These are phyloP conservation scores for Termitomyces sp. DNA, from an alignment of 1,284 basidiomycete species.

Conservation along the genomic window DNA sequence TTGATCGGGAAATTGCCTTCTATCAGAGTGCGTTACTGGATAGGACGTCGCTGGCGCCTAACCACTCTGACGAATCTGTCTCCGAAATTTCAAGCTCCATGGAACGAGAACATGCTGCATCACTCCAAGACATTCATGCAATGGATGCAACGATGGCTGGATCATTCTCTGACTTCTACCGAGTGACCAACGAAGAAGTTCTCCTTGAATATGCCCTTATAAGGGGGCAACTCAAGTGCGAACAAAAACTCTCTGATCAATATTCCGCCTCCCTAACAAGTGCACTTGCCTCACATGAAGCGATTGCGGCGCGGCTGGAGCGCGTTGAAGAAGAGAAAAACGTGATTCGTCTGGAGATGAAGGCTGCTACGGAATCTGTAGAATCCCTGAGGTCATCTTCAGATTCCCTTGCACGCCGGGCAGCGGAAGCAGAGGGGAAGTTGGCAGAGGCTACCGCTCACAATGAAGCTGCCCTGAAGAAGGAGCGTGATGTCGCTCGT, in stretches of 20 bases:
- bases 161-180: slow-evolving; percentile 29
- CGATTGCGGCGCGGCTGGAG: slow-evolving; percentile 36
- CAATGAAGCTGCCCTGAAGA: slow-evolving; percentile 35
- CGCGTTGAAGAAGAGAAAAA: slow-evolving; percentile 31
- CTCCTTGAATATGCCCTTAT: slow-evolving; percentile 24
- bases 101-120: slow-evolving; percentile 12
- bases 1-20: slow-evolving; percentile 34
- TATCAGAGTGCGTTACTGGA: slow-evolving; percentile 20
- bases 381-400: slow-evolving; percentile 22
- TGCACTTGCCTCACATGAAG: slow-evolving; percentile 33
- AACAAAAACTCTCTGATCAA: slow-evolving; percentile 29
- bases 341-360: slow-evolving; percentile 22
- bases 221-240: slow-evolving; percentile 24
- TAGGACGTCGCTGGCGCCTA: not conserved
- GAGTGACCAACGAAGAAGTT: slow-evolving; percentile 28
- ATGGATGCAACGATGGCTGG: slow-evolving; percentile 13
- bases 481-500: slow-evolving; percentile 46
- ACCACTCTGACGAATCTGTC: not conserved
- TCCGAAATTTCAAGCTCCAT: slow-evolving; percentile 5
- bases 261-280: slow-evolving; percentile 33
- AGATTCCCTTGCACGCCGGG: slow-evolving; percentile 24
- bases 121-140: slow-evolving; percentile 9
- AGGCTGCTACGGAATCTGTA: slow-evolving; percentile 25
- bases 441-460: slow-evolving; percentile 23
- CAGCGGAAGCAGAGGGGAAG: slow-evolving; percentile 27